Conservation (phyloP, 306 rosid genomes). For the Geum urbanum region DNA sequence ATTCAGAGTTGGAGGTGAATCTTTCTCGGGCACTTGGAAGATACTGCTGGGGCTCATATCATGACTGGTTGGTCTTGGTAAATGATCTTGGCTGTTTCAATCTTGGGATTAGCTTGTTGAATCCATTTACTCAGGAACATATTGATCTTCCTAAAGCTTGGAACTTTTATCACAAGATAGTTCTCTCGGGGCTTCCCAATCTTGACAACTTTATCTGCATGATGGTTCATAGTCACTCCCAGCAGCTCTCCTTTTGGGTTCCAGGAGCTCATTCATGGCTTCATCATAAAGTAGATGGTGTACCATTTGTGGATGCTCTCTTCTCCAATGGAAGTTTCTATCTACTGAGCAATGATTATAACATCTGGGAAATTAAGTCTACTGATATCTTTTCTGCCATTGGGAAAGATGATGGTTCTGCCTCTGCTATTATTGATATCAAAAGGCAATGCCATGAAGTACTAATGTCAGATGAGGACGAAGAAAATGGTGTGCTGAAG, state of each 20-base stretch:
- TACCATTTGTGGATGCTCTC: slow-evolving; percentile 57
- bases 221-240: slow-evolving; percentile 43
- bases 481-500: slow-evolving; percentile 25
- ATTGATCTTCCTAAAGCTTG: slow-evolving; percentile 44
- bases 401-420: slow-evolving; percentile 11
- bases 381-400: slow-evolving; percentile 21
- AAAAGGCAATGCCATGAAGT: slow-evolving; percentile 37
- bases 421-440: slow-evolving; percentile 22
- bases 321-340: slow-evolving; percentile 52
- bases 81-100: slow-evolving; percentile 28
- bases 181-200: slow-evolving; percentile 42
- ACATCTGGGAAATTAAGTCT: slow-evolving; percentile 36
- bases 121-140: slow-evolving; percentile 45
- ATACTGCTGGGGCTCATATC: slow-evolving; percentile 63
- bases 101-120: slow-evolving; percentile 42
- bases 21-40: slow-evolving; percentile 38
- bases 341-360: slow-evolving; percentile 39
- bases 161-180: slow-evolving; percentile 64
- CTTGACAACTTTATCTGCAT: slow-evolving; percentile 39
- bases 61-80: slow-evolving; percentile 57
- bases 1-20: slow-evolving; percentile 51
- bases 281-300: slow-evolving; percentile 37
- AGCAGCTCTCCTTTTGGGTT: slow-evolving; percentile 23
- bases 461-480: slow-evolving; percentile 28
- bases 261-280: slow-evolving; percentile 30